These are phyloP conservation scores for Colletotrichum sojae DNA, from an alignment of 2,329 filamentous ascomycete genomes.

Conservation along the genomic window DNA sequence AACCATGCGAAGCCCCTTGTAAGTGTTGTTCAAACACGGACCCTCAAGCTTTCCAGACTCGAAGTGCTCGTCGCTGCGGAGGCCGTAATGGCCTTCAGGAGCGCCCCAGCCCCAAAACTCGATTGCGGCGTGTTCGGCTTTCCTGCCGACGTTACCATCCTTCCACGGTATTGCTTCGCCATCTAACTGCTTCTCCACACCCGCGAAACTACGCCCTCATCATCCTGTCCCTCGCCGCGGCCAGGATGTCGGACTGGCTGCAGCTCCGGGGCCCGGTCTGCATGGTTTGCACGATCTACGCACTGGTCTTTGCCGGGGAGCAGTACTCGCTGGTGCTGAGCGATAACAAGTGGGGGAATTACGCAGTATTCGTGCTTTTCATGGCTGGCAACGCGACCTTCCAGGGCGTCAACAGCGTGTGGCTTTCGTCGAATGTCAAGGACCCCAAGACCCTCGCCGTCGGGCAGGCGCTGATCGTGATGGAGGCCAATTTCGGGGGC, in stretches of 20 bases:
- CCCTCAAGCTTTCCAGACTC: slow-evolving; percentile 58
- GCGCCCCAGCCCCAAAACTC: slow-evolving; percentile 60
- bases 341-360: neutral
- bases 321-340: neutral
- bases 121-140: slow-evolving; percentile 62
- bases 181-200: slow-evolving; percentile 59
- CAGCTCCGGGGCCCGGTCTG: neutral
- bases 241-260: neutral
- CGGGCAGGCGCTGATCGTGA: neutral
- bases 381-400: neutral
- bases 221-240: neutral
- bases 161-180: slow-evolving; percentile 58
- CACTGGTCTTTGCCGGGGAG: neutral
- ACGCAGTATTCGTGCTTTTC: neutral
- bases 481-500: neutral
- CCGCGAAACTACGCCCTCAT: slow-evolving; percentile 25
- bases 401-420: neutral
- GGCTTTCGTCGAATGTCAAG: neutral
- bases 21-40: slow-evolving; percentile 61
- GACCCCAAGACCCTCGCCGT: neutral
- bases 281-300: neutral
- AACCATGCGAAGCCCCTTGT: slow-evolving; percentile 65
- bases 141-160: slow-evolving; percentile 30
- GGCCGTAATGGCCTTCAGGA: slow-evolving; percentile 36
- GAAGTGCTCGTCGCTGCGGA: slow-evolving; percentile 28